Conservation (phyloP, 2,329 filamentous ascomycete genomes). For the Conoideocrella luteorostrata region DNA sequence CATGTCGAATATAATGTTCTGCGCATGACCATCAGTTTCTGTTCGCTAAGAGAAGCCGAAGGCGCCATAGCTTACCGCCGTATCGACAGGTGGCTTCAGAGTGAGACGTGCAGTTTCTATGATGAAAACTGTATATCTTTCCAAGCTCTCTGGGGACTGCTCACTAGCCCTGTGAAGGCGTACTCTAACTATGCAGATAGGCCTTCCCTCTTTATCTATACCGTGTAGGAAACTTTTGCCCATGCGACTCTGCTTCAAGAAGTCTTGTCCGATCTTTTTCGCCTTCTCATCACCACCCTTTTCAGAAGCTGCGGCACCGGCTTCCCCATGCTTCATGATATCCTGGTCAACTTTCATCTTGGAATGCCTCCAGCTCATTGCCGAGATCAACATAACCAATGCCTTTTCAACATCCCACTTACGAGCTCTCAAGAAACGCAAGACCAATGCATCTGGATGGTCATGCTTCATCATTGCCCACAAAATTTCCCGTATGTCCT, state of each 20-base stretch:
- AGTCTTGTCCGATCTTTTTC: conserved; percentile 67
- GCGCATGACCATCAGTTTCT: not conserved
- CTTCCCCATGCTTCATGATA: conserved; percentile 73
- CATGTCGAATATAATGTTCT: conserved; percentile 96
- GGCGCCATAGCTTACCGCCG: conserved; percentile 62
- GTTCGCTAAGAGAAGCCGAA: not conserved
- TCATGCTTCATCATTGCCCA: conserved; percentile 97
- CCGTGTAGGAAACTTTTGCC: conserved; percentile 94
- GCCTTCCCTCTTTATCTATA: conserved; percentile 73
- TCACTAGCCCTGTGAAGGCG: conserved; percentile 76
- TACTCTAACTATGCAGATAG: conserved; percentile 80
- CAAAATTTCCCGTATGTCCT: conserved; percentile 71
- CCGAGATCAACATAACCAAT: conserved; percentile 87
- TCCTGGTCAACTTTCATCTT: conserved; percentile 88
- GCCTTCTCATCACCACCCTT: conserved; percentile 48
- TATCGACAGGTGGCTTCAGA: conserved; percentile 74
- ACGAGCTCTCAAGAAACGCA: conserved; percentile 80
- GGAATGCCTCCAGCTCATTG: conserved; percentile 80
- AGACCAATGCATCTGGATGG: conserved; percentile 76
- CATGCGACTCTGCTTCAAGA: conserved; percentile 75
- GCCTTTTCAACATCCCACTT: conserved; percentile 96
- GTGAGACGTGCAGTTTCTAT: conserved; percentile 93
- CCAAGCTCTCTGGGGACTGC: conserved; percentile 73
- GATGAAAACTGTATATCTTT: conserved; percentile 85
- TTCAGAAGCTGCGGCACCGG: conserved; percentile 53